Base-by-base conservation (phyloP, 768 basidiomycete species). In the Podaxis pistillaris region DNA sequence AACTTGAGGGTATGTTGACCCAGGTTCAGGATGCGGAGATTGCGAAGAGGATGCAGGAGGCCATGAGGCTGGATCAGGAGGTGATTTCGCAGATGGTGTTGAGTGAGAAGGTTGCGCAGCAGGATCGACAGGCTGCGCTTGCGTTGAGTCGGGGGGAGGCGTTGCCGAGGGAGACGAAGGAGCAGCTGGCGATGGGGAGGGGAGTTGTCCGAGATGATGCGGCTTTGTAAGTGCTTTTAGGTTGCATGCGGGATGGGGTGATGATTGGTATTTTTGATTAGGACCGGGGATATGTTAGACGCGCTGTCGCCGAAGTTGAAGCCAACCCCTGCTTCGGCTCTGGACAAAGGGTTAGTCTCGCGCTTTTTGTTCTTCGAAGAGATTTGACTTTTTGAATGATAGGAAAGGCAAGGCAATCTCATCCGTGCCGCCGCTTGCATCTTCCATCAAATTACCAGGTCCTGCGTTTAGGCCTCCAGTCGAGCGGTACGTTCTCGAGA, bases 91-190 rank as follows among this genome's bases (percentile, higher is more conserved):
- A 73, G 0, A 54, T 76, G 6, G 60, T 56, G 1, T 64, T 73
- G 1, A 65, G 76, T 11, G 78, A 85, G 58, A 70, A 68, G 30
- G 76, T 72, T 5, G 77, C 79, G 5, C 63, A 62, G 0, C 79
- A 81, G 33, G 82, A 86, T 65, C 77, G 75, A 37, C 66, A 60
- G 3, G 78, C 77, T 24, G 81, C 83, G 3, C 49, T 77, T 40
- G 75, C 80, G 4, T 66, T 81, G 4, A 55, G 72, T 50, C 64
- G 69, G 2, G 80, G 77, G 1, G 61, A 68, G 26, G 57, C 51
- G 2, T 64, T 78, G 17, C 79, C 79, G 0, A 60, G 59, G 13
- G 68, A 56, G 12, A 70, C 71, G 24, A 64, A 62, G 6, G 46
- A 56, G 9, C 73, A 74, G 61, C 56, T 49, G 1, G 64, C 68